A percentile compares a stretch with the other conserved stretches of the same genome.
Conservation (phyloP, 2,329 filamentous ascomycete genomes). For the Chalara sp. region DNA sequence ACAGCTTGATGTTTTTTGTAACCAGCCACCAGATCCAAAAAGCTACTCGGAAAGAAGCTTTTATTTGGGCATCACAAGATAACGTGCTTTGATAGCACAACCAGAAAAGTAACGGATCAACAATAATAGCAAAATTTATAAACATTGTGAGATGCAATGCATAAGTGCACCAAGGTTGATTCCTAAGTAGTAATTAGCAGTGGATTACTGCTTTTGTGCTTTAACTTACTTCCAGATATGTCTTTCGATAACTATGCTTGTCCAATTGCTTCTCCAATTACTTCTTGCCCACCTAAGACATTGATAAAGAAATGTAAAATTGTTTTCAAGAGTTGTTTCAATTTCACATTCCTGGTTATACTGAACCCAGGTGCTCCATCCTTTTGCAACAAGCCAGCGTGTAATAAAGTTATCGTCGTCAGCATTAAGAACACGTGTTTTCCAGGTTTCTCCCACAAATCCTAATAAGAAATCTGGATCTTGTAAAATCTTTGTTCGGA, state of each 20-base stretch:
- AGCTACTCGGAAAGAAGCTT: too few species aligned
- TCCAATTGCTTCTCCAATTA: constrained; percentile 94
- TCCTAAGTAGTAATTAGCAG: too few species aligned
- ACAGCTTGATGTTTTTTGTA: too few species aligned
- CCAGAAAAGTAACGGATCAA: too few species aligned
- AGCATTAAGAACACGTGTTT: constrained; percentile 78
- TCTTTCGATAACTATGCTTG: constrained; percentile 73
- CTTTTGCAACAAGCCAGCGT: constrained; percentile 81
- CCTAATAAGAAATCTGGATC: constrained; percentile 46
- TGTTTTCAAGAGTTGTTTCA: constrained; percentile 81
- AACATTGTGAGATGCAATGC: too few species aligned
- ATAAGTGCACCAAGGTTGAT: too few species aligned
- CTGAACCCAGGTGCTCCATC: constrained; percentile 88
- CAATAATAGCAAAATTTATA: too few species aligned
- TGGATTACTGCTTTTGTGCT: too few species aligned
- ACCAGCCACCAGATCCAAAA: too few species aligned
- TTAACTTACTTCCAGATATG: constrained; percentile 59
- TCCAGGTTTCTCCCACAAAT: constrained; percentile 84
- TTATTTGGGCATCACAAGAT: too few species aligned
- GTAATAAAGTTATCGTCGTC: constrained; percentile 97
- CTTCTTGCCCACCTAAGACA: constrained; percentile 88
- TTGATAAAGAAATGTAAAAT: constrained; percentile 80
- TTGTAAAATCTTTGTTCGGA: constrained; percentile 65
- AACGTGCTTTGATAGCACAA: too few species aligned
- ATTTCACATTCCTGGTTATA: constrained; percentile 84